phyloP scores from a whole-genome alignment of 805 yeast species.

The Cyberlindnera misumaiensis region DNA sequence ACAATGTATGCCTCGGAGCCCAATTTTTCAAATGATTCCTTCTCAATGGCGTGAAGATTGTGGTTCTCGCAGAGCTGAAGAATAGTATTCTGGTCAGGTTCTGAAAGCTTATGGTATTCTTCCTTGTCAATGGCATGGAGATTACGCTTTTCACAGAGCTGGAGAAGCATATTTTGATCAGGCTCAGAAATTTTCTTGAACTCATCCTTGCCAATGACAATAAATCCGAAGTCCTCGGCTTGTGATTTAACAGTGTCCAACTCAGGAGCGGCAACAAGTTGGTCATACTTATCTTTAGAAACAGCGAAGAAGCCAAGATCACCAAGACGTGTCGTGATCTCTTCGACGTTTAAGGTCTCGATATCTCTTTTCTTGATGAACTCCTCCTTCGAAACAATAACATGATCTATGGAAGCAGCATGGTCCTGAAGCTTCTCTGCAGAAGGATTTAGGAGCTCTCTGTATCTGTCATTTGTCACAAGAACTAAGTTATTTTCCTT shows the following conservation, averaged over 20 bases:
- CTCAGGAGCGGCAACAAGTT: neutral
- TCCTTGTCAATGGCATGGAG: slow-evolving; percentile 6
- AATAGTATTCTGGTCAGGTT: slow-evolving; percentile 5
- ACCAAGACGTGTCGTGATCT: neutral
- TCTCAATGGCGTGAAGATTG: slow-evolving; percentile 7
- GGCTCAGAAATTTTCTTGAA: slow-evolving; percentile 6
- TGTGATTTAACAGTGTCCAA: slow-evolving; percentile 1
- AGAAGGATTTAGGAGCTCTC: slow-evolving; percentile 10
- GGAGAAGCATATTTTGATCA: slow-evolving; percentile 3
- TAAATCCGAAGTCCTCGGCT: neutral
- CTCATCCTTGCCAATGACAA: slow-evolving; percentile 13
- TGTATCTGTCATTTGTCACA: slow-evolving; percentile 8
- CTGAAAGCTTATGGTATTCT: slow-evolving; percentile 4
- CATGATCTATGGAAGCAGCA: slow-evolving; percentile 4
- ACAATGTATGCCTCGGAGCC: slow-evolving; percentile 6
- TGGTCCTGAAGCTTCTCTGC: slow-evolving; percentile 6
- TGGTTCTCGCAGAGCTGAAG: slow-evolving; percentile 5
- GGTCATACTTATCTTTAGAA: slow-evolving; percentile 7
- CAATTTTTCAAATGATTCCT: slow-evolving; percentile 6
- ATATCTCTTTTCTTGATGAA: slow-evolving; percentile 10
- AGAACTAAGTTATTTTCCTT: slow-evolving; percentile 20
- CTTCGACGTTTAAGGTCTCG: neutral
- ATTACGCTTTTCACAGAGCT: slow-evolving; percentile 6
- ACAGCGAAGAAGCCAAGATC: slow-evolving; percentile 19
- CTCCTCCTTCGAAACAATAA: slow-evolving; percentile 13